phyloP scores from a whole-genome alignment of 345 rosid species.

The Viola odorata region DNA sequence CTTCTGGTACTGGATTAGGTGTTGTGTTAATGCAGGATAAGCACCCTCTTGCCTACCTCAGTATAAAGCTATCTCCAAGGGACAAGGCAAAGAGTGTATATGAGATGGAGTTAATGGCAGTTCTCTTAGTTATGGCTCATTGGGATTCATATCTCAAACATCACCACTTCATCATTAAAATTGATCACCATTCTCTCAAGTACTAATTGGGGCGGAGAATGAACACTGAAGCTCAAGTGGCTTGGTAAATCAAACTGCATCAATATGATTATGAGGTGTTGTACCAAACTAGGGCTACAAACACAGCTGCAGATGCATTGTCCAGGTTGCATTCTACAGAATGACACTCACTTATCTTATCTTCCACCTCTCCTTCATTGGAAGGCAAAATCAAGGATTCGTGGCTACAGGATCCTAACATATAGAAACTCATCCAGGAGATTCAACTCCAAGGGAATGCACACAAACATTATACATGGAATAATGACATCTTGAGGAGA shows the following conservation, averaged over 20 bases:
- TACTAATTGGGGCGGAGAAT: not conserved
- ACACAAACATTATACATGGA: no score
- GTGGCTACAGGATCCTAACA: not conserved
- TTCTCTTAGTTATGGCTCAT: not conserved
- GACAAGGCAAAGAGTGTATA: not conserved
- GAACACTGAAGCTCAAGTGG: not conserved
- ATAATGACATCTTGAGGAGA: not conserved
- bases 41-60: not conserved
- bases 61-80: not conserved
- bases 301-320: not conserved
- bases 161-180: not conserved
- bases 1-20: not conserved
- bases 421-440: not conserved
- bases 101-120: not conserved
- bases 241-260: not conserved
- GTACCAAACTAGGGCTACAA: not conserved
- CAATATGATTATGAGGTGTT: not conserved
- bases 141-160: not conserved
- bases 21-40: not conserved
- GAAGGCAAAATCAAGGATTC: no score
- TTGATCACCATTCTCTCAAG: not conserved
- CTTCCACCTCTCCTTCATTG: not conserved
- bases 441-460: not conserved
- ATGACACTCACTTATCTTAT: not conserved
- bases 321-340: not conserved